Evolutionary conservation across 176 grass and related monocot genomes (phyloP).

Genomic region (Musa troglodytarum): DNA sequence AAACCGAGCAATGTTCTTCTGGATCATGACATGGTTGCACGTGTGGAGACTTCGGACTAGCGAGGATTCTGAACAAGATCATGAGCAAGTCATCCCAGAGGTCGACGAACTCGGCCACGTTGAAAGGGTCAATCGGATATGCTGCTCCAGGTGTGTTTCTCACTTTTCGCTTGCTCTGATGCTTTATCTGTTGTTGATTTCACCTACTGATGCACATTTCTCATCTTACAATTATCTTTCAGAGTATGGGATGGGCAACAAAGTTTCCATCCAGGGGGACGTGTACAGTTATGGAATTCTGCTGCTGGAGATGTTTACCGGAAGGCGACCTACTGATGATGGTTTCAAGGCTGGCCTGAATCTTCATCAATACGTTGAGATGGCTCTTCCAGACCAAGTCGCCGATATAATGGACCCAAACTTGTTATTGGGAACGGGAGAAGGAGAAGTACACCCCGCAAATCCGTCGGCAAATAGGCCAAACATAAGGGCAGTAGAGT

Average conservation of each 20-base stretch:
- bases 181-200: no score
- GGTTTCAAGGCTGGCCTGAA: slow-evolving; percentile 17
- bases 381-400: background rate
- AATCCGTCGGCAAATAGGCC: background rate
- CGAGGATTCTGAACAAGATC: slow-evolving; percentile 16
- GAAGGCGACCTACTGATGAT: no score
- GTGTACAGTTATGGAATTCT: no score
- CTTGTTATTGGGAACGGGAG: background rate
- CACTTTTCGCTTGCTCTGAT: no score
- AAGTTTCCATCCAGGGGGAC: no score
- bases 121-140: slow-evolving; percentile 44
- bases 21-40: slow-evolving; percentile 29
- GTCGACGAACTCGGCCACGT: background rate
- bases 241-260: no score
- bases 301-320: no score
- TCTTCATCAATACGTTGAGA: background rate
- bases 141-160: slow-evolving; percentile 38
- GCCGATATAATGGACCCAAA: background rate
- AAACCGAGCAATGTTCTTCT: slow-evolving; percentile 47
- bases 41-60: slow-evolving; percentile 43
- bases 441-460: background rate
- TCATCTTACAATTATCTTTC: no score
- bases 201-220: no score
- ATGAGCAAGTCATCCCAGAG: background rate
- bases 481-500: background rate